Evolutionary conservation across 768 basidiomycete genomes (phyloP), one percentile per base, ranked within the genome.

Genomic region (Asterophora lycoperdoides): DNA sequence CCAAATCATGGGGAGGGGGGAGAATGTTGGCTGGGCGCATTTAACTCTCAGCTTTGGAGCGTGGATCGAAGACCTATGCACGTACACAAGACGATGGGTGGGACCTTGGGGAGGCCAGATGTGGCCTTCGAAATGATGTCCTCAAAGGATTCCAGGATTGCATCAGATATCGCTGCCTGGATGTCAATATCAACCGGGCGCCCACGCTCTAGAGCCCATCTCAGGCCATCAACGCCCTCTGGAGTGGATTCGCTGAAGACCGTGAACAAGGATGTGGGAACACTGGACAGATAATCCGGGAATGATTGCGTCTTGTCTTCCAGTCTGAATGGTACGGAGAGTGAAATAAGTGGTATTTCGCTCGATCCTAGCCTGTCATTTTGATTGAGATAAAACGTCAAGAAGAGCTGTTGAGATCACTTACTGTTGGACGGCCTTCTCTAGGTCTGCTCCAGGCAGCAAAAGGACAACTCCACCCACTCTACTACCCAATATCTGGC

Each of bases 1-100:
- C 68, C 32, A 88, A 72, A 55, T 83, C 81, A 55, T 86, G 79
- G 1, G 89, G 85, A 32, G 90, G 90, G 37, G 89, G 90, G 8
- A 93, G 74, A 35, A 89, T 66, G 62, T 89, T 90, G 44, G 84
- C 90, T 93, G 60, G 35, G 5, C 3, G 8, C 5, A 39, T 41
- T 42, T 39, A 36, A 52, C 44, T 38, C 10, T 50, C 38, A 51
- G n/a, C 52, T 42, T 44, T 54, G 38, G 41, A 29, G 33, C 18
- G 8, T 41, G 18, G 20, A 35, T 38, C 15, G 26, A 52, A 37
- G 35, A 14, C 15, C 51, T 35, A 42, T 32, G 58, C 8, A 67
- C 79, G 55, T 60, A 89, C 89, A 83, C 35, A 92, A 68, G 47
- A 89, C 73, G 63, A 90, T 80, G 28, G 82, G 75, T 4, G 78